Evolutionary conservation across 768 basidiomycete species (phyloP), one percentile per base, ranked within the genome.

Genomic region (Mycena maculata): DNA sequence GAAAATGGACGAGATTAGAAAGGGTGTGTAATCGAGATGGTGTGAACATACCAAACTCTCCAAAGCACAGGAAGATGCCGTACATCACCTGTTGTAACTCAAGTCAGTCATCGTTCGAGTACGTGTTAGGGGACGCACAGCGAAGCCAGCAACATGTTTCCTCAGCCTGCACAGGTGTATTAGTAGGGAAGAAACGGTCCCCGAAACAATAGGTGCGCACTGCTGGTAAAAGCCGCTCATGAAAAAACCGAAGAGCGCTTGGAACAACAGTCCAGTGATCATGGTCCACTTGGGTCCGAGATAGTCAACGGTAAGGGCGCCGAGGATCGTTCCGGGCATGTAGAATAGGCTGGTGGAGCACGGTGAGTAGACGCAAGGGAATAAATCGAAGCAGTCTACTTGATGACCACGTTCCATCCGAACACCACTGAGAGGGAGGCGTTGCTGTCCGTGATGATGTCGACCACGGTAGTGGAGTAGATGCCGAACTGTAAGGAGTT

Each of bases 51-150:
- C 93, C 94, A 28, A 95, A 81, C 80, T 97, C 96, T 50, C 96
- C 96, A 60, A 95, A 91, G 73, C 88, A 90, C 72, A 96, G 75
- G 86, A 98, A 98, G 53, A 98, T 88, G 16, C 96, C 96, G 72
- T 98, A 97, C 10, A 98, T 81, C 36, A 96, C 88, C 87, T 89
- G 61, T 47, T 11, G 36, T 23, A 42, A 23, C 42, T 10, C 53
- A 9, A 49, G 39, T 72, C 15, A 63, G 48, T 20, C 20, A 9
- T 11, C n/a, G 25, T 1, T 44, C 63, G 9, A 23, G 18, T 7
- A 28, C 6, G 22, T 18, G 18, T 49, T 28, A 18, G 22, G 47
- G 18, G 28, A 78, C 86, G 71, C 68, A 90, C 90, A 31, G 92
- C 91, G 67, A 94, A 95, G 9, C 83, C 93, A n/a, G 79, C 92